phyloP scores from a whole-genome alignment of 2,329 filamentous ascomycete genomes.

The Elsinoe fawcettii region DNA sequence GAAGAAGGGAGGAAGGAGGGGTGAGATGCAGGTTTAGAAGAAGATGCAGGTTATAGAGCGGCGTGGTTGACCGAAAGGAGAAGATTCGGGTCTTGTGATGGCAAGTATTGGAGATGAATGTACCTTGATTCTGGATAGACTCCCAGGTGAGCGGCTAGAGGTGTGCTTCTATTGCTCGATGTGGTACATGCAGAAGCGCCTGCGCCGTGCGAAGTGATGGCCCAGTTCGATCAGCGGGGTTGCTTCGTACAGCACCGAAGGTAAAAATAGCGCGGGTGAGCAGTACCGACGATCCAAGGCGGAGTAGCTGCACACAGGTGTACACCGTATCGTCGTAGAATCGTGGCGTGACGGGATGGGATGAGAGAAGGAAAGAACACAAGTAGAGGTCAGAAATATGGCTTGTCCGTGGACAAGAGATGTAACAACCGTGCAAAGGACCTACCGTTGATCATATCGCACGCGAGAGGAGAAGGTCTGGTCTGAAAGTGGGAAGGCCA shows the following conservation, averaged over 20 bases:
- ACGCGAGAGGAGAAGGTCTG: background rate
- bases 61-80: conserved; percentile 5
- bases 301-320: conserved; percentile 1
- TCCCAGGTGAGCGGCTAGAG: conserved; percentile 13
- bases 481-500: conserved; percentile 1
- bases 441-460: conserved; percentile 10
- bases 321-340: background rate
- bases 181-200: background rate
- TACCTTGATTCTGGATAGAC: conserved; percentile 11
- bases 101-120: conserved; percentile 3
- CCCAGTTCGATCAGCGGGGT: conserved; percentile 3
- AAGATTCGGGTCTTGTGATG: conserved; percentile 11
- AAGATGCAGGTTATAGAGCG: conserved; percentile 7
- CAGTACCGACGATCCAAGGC: conserved; percentile 4
- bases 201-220: conserved; percentile 9
- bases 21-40: conserved; percentile 10
- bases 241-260: background rate
- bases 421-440: background rate
- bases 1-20: background rate
- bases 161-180: conserved; percentile 13
- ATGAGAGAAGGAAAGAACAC: background rate
- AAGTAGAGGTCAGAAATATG: background rate
- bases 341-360: background rate
- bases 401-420: background rate
- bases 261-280: conserved; percentile 6